Evolutionary conservation across 805 yeast species (phyloP).

Genomic region (Candida andamanensis): DNA sequence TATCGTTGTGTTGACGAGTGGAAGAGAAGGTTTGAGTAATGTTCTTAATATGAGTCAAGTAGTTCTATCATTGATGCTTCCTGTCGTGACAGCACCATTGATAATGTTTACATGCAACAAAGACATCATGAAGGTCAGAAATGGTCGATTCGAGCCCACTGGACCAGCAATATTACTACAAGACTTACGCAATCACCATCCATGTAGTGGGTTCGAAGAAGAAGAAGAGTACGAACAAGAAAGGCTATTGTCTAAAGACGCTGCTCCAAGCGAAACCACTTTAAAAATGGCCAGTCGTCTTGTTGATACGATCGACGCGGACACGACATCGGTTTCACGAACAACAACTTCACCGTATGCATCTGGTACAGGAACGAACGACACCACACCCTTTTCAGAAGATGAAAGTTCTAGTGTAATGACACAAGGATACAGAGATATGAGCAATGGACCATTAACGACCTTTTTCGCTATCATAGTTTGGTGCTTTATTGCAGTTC

Average conservation of each 20-base stretch:
- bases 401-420: conserved; percentile 1
- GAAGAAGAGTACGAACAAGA: conserved; percentile 18
- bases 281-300: no score
- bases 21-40: conserved; percentile 74
- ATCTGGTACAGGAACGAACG: conserved; percentile 1
- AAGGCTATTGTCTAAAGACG: conserved; percentile 13
- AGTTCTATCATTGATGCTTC: conserved; percentile 70
- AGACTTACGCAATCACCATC: conserved; percentile 36
- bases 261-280: no score
- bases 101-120: conserved; percentile 73
- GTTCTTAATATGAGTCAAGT: conserved; percentile 82
- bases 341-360: conserved; percentile 1
- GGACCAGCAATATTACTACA: conserved; percentile 39
- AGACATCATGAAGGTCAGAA: conserved; percentile 54
- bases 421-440: conserved; percentile 50
- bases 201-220: conserved; percentile 40
- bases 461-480: conserved; percentile 51
- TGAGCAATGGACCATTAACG: conserved; percentile 61
- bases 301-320: conserved; percentile 1
- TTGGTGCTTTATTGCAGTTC: conserved; percentile 66
- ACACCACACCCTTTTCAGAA: background rate
- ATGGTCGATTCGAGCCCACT: conserved; percentile 26
- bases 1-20: conserved; percentile 63
- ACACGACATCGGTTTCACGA: no score
- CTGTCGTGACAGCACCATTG: conserved; percentile 85